Percentiles rank a stretch among this genome's conserved stretches.
phyloP scores from a whole-genome alignment of 805 yeast genomes.

The Cyberlindnera nakhonratchasimensis region DNA sequence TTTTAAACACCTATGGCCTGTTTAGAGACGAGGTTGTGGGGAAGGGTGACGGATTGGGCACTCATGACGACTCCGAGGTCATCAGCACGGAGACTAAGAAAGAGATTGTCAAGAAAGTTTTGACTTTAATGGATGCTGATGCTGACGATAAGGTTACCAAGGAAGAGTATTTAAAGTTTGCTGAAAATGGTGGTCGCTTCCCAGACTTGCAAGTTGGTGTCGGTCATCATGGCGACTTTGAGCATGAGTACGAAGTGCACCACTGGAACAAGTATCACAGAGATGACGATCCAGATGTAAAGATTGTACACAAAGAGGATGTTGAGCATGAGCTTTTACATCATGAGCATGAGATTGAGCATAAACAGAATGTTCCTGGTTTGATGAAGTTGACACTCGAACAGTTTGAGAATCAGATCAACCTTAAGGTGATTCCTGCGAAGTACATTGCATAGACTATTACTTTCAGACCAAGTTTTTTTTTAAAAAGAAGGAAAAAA shows the following conservation, averaged over 20 bases:
- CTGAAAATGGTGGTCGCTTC: constrained; percentile 60
- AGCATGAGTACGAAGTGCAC: constrained; percentile 88
- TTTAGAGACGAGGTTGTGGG: constrained; percentile 72
- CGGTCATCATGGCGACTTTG: constrained; percentile 93
- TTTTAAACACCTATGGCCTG: constrained; percentile 78
- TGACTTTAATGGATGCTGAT: constrained; percentile 61
- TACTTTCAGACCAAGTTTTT: no score
- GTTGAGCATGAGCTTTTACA: constrained; percentile 49
- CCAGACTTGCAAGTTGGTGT: constrained; percentile 94
- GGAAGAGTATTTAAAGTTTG: constrained; percentile 68
- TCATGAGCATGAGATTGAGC: constrained; percentile 66
- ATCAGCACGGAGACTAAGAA: constrained; percentile 52
- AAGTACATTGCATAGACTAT: constrained; percentile 27
- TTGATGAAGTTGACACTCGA: constrained; percentile 33
- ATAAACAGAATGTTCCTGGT: constrained; percentile 65
- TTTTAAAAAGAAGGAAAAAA: no score
- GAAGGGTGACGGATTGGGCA: constrained; percentile 86
- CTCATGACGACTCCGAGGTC: constrained; percentile 61
- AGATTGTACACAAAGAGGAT: constrained; percentile 80
- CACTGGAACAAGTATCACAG: constrained; percentile 86
- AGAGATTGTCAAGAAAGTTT: constrained; percentile 50
- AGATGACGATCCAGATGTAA: constrained; percentile 78
- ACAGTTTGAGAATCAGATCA: constrained; percentile 38
- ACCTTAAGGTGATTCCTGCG: constrained; percentile 35
- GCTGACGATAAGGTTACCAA: constrained; percentile 59